A percentile compares a stretch with the other conserved stretches of the same genome.
These are phyloP conservation scores for Coniochaeta hoffmannii DNA, from an alignment of 2,329 filamentous ascomycete genomes.

Conservation along the genomic window DNA sequence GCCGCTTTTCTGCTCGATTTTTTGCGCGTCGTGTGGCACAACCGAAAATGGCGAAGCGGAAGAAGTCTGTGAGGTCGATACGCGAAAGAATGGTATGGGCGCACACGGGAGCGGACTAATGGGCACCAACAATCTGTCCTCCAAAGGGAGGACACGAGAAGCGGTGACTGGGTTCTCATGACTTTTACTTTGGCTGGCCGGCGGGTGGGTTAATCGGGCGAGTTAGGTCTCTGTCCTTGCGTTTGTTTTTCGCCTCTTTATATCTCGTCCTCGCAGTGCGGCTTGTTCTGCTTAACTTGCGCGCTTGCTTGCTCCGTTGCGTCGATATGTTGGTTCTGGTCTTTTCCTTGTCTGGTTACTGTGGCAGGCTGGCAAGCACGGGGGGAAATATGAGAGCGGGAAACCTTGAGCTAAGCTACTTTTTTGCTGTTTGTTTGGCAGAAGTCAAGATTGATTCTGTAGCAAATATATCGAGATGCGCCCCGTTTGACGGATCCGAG, in stretches of 20 bases:
- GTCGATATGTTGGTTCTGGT: background rate
- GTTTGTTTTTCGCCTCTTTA: background rate
- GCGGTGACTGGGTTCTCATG: background rate
- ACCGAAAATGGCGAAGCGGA: background rate
- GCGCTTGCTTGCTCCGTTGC: background rate
- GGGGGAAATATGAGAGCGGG: background rate
- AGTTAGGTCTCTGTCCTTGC: background rate
- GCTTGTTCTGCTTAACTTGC: background rate
- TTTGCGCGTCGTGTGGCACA: background rate
- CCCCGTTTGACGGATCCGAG: background rate
- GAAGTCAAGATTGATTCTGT: conserved; percentile 3
- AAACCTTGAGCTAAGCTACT: background rate
- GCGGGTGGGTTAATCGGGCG: background rate
- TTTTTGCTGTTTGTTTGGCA: background rate
- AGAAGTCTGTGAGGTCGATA: background rate
- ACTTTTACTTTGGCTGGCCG: background rate
- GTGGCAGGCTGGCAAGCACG: background rate
- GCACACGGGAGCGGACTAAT: background rate
- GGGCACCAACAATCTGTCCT: no score
- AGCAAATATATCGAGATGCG: conserved; percentile 1
- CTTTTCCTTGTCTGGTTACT: background rate
- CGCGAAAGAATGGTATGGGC: background rate
- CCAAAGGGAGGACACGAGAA: no score
- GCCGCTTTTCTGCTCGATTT: background rate
- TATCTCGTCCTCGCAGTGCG: background rate